Conservation (phyloP, 352 stramenopile genomes). For the Saprolegnia parasitica region DNA sequence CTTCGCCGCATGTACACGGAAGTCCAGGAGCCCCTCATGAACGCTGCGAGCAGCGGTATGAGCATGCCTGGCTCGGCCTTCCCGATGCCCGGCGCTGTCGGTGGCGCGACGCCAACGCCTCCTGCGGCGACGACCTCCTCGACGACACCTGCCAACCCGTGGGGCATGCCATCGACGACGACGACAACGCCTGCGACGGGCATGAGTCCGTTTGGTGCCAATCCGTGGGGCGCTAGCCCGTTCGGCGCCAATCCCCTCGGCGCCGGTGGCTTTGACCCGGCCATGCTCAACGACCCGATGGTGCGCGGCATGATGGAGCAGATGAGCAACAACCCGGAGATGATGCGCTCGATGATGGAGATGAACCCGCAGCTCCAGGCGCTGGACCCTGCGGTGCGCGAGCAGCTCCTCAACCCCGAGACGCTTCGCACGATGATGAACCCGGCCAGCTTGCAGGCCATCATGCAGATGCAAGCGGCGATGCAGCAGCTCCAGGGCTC, state of each 20-base stretch:
- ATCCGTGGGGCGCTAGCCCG: conserved; percentile 52
- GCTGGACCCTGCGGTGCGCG: conserved; percentile 84
- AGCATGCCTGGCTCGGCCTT: conserved; percentile 48
- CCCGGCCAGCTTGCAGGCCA: conserved; percentile 86
- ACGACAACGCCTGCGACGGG: not conserved
- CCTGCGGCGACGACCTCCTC: conserved; percentile 31
- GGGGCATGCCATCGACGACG: conserved; percentile 35
- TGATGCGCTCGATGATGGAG: conserved; percentile 82
- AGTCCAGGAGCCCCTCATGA: conserved; percentile 95
- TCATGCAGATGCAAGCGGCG: conserved; percentile 87
- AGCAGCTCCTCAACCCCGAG: conserved; percentile 88
- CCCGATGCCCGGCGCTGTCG: conserved; percentile 76
- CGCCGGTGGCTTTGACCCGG: conserved; percentile 33
- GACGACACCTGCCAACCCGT: conserved; percentile 51
- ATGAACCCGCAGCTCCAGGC: conserved; percentile 87
- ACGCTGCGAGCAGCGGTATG: conserved; percentile 67
- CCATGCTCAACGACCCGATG: conserved; percentile 84
- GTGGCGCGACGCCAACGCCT: conserved; percentile 31
- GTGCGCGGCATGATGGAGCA: conserved; percentile 80
- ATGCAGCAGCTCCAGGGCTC: conserved; percentile 78
- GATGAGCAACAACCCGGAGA: conserved; percentile 72
- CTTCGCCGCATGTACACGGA: conserved; percentile 92
- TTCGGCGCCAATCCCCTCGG: conserved; percentile 15
- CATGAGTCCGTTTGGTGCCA: conserved; percentile 32
- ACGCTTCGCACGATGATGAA: conserved; percentile 84